Conservation (phyloP, 2,329 filamentous ascomycete genomes). For the Ophiostoma novo-ulmi region DNA sequence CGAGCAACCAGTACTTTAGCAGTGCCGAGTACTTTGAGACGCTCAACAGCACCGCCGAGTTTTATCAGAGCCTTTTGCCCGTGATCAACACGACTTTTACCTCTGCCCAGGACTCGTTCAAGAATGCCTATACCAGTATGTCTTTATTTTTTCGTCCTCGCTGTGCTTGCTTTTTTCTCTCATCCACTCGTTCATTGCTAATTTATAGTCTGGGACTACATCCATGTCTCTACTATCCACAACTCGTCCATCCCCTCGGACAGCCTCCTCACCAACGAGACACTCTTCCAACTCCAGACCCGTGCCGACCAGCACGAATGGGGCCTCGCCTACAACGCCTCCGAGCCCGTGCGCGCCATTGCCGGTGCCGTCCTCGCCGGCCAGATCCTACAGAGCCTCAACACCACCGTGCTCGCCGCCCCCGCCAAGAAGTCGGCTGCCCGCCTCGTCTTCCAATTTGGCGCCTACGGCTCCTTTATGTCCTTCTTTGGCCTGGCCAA, state of each 20-base stretch:
- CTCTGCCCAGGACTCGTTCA: constrained; percentile 45
- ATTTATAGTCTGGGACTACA: constrained; percentile 50
- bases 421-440: constrained; percentile 33
- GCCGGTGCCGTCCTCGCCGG: constrained; percentile 54
- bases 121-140: constrained; percentile 59
- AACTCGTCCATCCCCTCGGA: constrained; percentile 55
- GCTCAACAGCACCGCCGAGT: constrained; percentile 52
- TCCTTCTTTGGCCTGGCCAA: constrained; percentile 58
- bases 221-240: constrained; percentile 58
- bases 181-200: not conserved
- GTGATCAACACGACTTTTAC: constrained; percentile 51
- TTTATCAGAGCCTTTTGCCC: constrained; percentile 51
- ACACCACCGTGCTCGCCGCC: constrained; percentile 41
- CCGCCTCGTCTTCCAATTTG: constrained; percentile 52
- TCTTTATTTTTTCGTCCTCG: not conserved
- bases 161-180: not conserved
- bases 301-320: constrained; percentile 78
- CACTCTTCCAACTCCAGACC: constrained; percentile 59
- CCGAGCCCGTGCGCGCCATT: constrained; percentile 59
- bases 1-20: constrained; percentile 51
- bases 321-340: constrained; percentile 74
- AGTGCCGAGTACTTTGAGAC: constrained; percentile 44
- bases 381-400: constrained; percentile 50
- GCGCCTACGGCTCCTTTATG: constrained; percentile 57
- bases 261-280: constrained; percentile 54